Base-by-base conservation (phyloP, 2,329 filamentous ascomycete species). In the Metarhizium sp. region DNA sequence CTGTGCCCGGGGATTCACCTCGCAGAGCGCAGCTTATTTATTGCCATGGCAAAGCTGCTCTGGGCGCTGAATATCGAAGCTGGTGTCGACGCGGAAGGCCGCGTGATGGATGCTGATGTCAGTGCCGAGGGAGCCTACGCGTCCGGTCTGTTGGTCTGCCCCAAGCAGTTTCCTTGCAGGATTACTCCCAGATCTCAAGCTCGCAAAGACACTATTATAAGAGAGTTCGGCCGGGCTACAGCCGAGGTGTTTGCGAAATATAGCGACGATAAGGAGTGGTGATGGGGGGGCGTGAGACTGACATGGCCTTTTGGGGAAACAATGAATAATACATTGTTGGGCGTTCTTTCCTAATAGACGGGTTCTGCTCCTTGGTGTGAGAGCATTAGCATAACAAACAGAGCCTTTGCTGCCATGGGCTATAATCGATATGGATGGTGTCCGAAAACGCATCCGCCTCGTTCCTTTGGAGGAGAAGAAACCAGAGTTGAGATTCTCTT, bases 1-100 rank as follows among this genome's bases (percentile, higher is more conserved):
- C 70, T 78, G 20, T 78, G 76, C 58, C 71, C 71, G 0, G 77
- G 77, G 0, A 73, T 76, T 6, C 74, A 79, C 54, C 66, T 80
- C 7, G 75, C 75, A 1, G 76, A 79, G 62, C 69, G 74, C 5
- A 75, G 67, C 29, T 63, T 78, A 18, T 73, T 69, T 56, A 47
- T 72, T 1, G 64, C 61, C 40, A 63, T 72, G 14, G 63, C 73
- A 0, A 70, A 70, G 54, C 52, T 75, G 0, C 58, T 81, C 0
- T 81, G 78, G 78, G 76, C 70, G 0, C 78, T 43, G 42, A 20
- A 20, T 45, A 20, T 45, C 18, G 42, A 25, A 2, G 10, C 42
- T 7, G 42, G 42, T 20, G n/a, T 45, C 18, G 42, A 45, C 42
- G 6, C 42, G n/a, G 42, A 16, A 16, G 16, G 16, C 18, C n/a